Conservation (phyloP, 2,329 filamentous ascomycete species). For the Rutstroemia sydowiana region DNA sequence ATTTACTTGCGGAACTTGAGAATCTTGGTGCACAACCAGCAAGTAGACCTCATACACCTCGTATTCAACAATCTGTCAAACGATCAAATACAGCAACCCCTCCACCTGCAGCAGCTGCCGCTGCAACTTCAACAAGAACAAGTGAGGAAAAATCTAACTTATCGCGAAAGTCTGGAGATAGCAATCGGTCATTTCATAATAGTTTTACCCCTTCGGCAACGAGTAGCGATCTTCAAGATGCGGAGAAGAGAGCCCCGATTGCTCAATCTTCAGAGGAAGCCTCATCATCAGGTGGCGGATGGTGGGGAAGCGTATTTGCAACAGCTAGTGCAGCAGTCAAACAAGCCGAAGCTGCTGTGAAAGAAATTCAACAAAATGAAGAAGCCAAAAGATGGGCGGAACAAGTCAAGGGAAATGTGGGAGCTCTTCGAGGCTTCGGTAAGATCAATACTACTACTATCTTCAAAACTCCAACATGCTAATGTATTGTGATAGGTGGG, state of each 20-base stretch:
- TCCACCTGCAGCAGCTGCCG: conserved; percentile 41
- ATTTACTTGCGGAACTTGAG: conserved; percentile 83
- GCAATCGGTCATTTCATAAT: conserved; percentile 61
- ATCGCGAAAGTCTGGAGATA: conserved; percentile 70
- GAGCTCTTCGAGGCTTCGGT: conserved; percentile 70
- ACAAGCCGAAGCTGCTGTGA: conserved; percentile 86
- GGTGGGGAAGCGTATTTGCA: conserved; percentile 83
- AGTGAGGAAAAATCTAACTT: conserved; percentile 52
- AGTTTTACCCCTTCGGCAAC: conserved; percentile 64
- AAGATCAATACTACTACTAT: conserved; percentile 25
- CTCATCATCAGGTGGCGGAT: conserved; percentile 55
- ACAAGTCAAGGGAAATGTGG: conserved; percentile 85
- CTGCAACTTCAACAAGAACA: conserved; percentile 44
- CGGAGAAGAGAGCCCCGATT: conserved; percentile 43
- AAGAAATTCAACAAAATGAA: conserved; percentile 92
- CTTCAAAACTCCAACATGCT: conserved; percentile 4
- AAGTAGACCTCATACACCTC: conserved; percentile 77
- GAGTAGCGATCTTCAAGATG: conserved; percentile 50
- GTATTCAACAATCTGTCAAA: conserved; percentile 50
- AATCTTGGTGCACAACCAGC: conserved; percentile 57
- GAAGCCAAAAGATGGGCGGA: conserved; percentile 96
- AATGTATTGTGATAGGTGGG: conserved; percentile 52
- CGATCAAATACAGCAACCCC: conserved; percentile 41
- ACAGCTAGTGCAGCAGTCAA: conserved; percentile 73
- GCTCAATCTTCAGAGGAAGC: conserved; percentile 35